Conservation (phyloP, 1,284 basidiomycete genomes). For the Ganoderma boninense region DNA sequence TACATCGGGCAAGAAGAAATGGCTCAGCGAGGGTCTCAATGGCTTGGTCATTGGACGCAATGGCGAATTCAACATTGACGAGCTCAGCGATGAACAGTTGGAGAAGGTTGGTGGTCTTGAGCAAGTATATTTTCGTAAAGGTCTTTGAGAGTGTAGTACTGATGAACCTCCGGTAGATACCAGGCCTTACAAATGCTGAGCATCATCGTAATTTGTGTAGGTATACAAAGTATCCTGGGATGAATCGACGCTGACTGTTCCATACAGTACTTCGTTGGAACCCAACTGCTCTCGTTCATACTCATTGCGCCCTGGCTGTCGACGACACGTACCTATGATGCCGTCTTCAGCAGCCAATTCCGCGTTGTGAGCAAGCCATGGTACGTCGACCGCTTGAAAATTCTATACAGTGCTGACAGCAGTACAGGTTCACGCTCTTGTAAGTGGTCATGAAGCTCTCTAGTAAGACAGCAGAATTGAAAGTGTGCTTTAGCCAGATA, state of each 20-base stretch:
- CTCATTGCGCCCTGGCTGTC: slow-evolving; percentile 63
- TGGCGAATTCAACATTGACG: slow-evolving; percentile 75
- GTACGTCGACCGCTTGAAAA: slow-evolving; percentile 40
- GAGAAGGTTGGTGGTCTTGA: slow-evolving; percentile 87
- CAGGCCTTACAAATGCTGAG: slow-evolving; percentile 46
- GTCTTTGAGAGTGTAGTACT: not conserved
- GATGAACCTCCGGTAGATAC: slow-evolving; percentile 27
- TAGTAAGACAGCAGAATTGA: not conserved
- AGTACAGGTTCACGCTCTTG: slow-evolving; percentile 55
- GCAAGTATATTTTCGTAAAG: slow-evolving; percentile 47
- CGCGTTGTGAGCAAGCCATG: slow-evolving; percentile 57
- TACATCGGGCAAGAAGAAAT: slow-evolving; percentile 43
- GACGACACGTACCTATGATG: slow-evolving; percentile 51
- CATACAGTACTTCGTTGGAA: slow-evolving; percentile 56
- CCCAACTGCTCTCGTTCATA: slow-evolving; percentile 66
- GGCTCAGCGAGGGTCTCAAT: slow-evolving; percentile 47
- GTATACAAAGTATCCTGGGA: slow-evolving; percentile 25
- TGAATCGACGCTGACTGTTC: not conserved
- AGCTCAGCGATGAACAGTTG: slow-evolving; percentile 72
- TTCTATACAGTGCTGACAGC: not conserved
- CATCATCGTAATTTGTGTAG: slow-evolving; percentile 55
- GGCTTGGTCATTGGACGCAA: slow-evolving; percentile 71
- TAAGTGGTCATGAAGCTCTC: slow-evolving; percentile 20
- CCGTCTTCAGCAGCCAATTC: slow-evolving; percentile 54
- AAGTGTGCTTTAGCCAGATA: slow-evolving; percentile 43